Evolutionary conservation across 1,284 basidiomycete species (phyloP), one percentile per base, ranked within the genome.

Genomic region (Athelia sp.): DNA sequence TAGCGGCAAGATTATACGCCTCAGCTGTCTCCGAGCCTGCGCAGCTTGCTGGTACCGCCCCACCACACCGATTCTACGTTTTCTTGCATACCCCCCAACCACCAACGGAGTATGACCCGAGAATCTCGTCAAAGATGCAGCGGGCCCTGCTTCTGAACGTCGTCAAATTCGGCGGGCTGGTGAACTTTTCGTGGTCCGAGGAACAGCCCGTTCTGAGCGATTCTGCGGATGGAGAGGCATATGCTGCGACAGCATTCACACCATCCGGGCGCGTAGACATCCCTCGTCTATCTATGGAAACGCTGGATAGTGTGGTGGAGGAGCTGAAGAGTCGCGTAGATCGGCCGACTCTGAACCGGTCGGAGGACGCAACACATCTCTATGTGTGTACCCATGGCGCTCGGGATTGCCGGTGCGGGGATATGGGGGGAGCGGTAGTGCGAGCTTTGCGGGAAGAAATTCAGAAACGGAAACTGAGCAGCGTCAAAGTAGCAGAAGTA

Each of bases 391-490:
- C 85, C 2, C 87, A 90, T 59, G 79, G 76, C 0, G 67, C 74
- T 19, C 69, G 86, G 32, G 87, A 90, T 58, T 90, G 87, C 66
- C 72, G 86, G 10, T 93, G 91, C 58, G 83, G 84, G 0, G 76
- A 85, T 18, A 74, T 64, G 15, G 90, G 91, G 0, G 26, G 26
- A 6, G 4, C 26, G 26, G 26, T 29, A 13, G 26, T 29, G 26
- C 26, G 26, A 29, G 26, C 26, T 29, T 29, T 29, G 26, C 26
- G 26, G 26, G 26, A 29, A 29, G 26, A 29, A 29, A 13, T 29
- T 29, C 26, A 29, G 26, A 29, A 29, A 29, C 26, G 26, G 13
- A 29, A 29, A 29, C 13, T 29, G 13, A 29, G 26, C 13, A 29
- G 26, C 26, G 26, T 81, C 34, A 70, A 67, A 45, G 67, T 93